Base-by-base conservation (phyloP, 805 yeast genomes). In the Kodamaea kakaduensis region DNA sequence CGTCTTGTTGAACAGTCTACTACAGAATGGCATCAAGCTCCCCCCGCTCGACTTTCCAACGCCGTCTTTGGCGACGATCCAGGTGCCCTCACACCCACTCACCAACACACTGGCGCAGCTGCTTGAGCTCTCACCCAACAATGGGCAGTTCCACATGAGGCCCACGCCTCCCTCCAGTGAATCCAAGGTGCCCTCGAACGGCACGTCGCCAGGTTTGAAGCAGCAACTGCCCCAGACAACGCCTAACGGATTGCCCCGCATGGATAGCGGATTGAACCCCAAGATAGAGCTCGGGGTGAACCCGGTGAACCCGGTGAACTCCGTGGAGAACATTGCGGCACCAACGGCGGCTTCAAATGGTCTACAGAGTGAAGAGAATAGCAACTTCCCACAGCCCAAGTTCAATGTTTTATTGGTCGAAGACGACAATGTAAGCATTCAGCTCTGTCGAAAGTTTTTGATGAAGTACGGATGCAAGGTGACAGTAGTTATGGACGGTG, bases 401-500 rank as follows among this genome's bases (percentile, higher is more conserved):
- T 77, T 81, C 54, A 88, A 81, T 50, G 90, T 84, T 3, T 61
- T 83, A 26, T 58, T 84, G 17, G 93, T 84, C 10, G 94, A 83
- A 57, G 94, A 83, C 58, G 94, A 82, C 56, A 77, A 74, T 25
- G 85, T 84, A 24, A 84, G 96, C 47, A 83, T 87, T 35, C 85
- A 83, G 44, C 67, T 90, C 7, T 85, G 96, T 48, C 70, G 84
- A 7, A 84, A 85, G 54, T 86, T 93, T 51, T 58, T 93, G 38
- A 75, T 77, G 52, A 84, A 86, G 51, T 87, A 84, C 55, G 97
- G 97, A 0, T 89, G 96, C 56, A 79, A 87, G 9, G 96, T 90
- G 4, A 90, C 93, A 31, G 86, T 88, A 13, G 97, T 86, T 0
- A 82, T 87, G 4, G 97, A 90, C 61, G 99, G 98, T 0, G 61